A percentile compares a stretch with the other conserved stretches of the same genome.
Evolutionary conservation across 129 eudicot genomes (phyloP).

Genomic region (Mikania micrantha): DNA sequence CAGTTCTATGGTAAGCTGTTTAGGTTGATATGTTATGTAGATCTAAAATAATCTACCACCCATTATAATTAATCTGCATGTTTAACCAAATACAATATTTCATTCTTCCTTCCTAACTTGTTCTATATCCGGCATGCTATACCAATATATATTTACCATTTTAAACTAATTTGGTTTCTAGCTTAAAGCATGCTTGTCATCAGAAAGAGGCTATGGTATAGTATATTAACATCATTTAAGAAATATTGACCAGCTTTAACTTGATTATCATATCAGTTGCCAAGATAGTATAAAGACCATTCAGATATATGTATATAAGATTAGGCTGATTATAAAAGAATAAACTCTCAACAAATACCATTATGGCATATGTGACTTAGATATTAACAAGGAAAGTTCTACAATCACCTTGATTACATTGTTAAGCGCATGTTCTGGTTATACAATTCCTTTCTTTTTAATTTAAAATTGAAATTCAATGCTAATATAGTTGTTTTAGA

Average conservation of each 20-base stretch:
- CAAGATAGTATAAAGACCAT: neutral
- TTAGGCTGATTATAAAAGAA: neutral
- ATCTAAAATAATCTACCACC: neutral
- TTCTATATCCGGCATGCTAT: neutral
- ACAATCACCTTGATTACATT: neutral
- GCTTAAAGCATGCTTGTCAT: neutral
- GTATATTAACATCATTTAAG: conserved; percentile 6
- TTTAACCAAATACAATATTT: conserved; percentile 1
- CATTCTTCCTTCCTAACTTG: neutral
- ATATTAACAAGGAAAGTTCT: neutral
- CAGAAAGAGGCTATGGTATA: neutral
- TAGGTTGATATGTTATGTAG: neutral
- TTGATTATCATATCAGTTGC: no score
- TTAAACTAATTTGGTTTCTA: neutral
- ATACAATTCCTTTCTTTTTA: no score
- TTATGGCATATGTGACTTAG: neutral
- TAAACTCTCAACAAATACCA: neutral
- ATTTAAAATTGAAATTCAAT: no score
- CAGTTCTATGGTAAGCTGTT: conserved; percentile 77
- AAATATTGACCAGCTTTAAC: neutral
- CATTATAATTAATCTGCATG: conserved; percentile 10
- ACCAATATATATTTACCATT: conserved; percentile 6
- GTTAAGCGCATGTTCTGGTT: neutral
- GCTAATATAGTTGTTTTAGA: no score
- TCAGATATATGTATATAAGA: neutral